phyloP scores from a whole-genome alignment of 768 basidiomycete species.

The Naganishia randhawae region DNA sequence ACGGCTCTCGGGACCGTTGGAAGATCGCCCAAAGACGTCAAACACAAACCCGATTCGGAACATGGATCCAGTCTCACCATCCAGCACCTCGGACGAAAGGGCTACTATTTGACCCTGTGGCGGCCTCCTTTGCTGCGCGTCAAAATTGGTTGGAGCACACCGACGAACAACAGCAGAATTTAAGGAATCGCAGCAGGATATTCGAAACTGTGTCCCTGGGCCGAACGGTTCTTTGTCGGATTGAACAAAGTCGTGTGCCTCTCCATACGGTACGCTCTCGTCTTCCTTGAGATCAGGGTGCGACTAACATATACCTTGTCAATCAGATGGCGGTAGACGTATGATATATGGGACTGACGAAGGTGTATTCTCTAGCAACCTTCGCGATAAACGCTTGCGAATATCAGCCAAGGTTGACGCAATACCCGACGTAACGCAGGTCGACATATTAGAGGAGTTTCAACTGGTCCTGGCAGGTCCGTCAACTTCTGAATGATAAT shows the following conservation, averaged over 20 bases:
- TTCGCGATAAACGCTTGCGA: constrained; percentile 69
- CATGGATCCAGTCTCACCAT: constrained; percentile 89
- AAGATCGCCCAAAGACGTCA: constrained; percentile 38
- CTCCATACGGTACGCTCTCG: constrained; percentile 62
- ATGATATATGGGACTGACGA: constrained; percentile 97
- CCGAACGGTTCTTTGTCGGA: constrained; percentile 81
- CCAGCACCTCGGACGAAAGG: constrained; percentile 86
- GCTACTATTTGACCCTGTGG: constrained; percentile 87
- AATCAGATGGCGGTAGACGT: constrained; percentile 70
- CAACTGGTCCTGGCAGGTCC: constrained; percentile 93
- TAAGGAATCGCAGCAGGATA: constrained; percentile 76
- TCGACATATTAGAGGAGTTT: constrained; percentile 94
- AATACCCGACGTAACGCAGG: constrained; percentile 82
- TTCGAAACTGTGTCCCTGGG: constrained; percentile 81
- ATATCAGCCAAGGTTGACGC: constrained; percentile 81
- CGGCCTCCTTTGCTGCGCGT: constrained; percentile 73
- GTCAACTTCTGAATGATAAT: constrained; percentile 36
- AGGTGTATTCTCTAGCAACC: constrained; percentile 89
- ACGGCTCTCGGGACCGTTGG: constrained; percentile 36
- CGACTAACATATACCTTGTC: not conserved
- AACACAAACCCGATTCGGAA: constrained; percentile 58
- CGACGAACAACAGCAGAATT: constrained; percentile 75
- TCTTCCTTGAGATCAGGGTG: not conserved
- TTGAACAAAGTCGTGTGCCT: constrained; percentile 89
- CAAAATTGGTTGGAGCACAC: constrained; percentile 94